Conservation (phyloP, 2,329 filamentous ascomycete genomes). For the Pseudogymnoascus sp. region DNA sequence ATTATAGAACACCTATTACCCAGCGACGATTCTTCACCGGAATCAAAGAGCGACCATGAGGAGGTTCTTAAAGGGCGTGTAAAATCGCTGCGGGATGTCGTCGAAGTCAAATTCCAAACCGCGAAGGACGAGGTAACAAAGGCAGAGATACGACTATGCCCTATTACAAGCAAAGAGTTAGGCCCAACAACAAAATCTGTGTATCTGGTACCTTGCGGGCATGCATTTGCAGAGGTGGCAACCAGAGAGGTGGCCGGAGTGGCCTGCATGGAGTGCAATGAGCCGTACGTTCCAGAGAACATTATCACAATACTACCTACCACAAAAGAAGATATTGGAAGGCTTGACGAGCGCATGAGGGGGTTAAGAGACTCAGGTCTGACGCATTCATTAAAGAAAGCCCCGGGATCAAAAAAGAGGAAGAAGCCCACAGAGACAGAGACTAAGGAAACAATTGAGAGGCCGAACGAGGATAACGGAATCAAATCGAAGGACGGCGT, state of each 20-base stretch:
- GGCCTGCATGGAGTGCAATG: slow-evolving; percentile 65
- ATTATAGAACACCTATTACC: slow-evolving; percentile 63
- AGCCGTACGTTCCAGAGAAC: slow-evolving; percentile 64
- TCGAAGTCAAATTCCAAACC: slow-evolving; percentile 68
- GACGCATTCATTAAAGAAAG: slow-evolving; percentile 84
- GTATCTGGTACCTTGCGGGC: slow-evolving; percentile 89
- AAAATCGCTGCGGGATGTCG: slow-evolving; percentile 75
- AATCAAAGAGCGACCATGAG: slow-evolving; percentile 46
- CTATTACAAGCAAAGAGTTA: slow-evolving; percentile 78
- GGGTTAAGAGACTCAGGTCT: slow-evolving; percentile 65
- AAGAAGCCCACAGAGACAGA: slow-evolving; percentile 51
- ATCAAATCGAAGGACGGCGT: slow-evolving; percentile 20
- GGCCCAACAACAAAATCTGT: slow-evolving; percentile 73
- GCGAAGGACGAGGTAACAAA: slow-evolving; percentile 35
- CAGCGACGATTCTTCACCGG: slow-evolving; percentile 42
- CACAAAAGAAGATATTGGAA: slow-evolving; percentile 61
- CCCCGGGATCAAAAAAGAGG: slow-evolving; percentile 63
- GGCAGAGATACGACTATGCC: slow-evolving; percentile 67
- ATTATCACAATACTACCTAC: slow-evolving; percentile 76
- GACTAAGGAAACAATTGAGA: slow-evolving; percentile 24
- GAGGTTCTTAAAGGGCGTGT: slow-evolving; percentile 56
- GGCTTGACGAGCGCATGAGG: slow-evolving; percentile 57
- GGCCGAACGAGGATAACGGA: slow-evolving; percentile 27
- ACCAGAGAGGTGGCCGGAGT: slow-evolving; percentile 71
- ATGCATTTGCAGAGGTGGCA: slow-evolving; percentile 83